A percentile compares a stretch with the other conserved stretches of the same genome.
phyloP scores from a whole-genome alignment of 352 stramenopile species.

The Pythium aristosporum region DNA sequence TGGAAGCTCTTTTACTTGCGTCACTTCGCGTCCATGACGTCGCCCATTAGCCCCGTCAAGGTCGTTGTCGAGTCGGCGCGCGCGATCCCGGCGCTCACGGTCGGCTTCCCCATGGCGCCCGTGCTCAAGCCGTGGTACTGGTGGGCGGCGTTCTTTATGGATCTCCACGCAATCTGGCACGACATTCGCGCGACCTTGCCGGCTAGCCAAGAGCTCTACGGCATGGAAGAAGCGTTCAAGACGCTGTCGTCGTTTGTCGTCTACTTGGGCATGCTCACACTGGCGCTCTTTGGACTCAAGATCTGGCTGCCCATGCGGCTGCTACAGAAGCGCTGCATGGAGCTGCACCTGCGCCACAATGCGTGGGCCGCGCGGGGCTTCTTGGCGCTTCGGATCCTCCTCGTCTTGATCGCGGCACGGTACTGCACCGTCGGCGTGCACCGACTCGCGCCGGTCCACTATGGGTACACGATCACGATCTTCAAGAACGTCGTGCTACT shows the following conservation, averaged over 20 bases:
- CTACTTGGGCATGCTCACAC: constrained; percentile 59
- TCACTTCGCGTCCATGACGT: constrained; percentile 87
- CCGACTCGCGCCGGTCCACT: constrained; percentile 66
- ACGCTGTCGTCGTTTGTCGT: constrained; percentile 59
- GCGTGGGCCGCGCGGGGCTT: constrained; percentile 48
- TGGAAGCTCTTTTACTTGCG: constrained; percentile 86
- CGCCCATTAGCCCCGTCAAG: constrained; percentile 78
- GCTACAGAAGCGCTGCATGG: constrained; percentile 60
- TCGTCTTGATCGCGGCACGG: constrained; percentile 57
- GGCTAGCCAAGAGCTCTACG: constrained; percentile 65
- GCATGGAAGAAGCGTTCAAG: constrained; percentile 62
- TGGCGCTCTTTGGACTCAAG: constrained; percentile 58
- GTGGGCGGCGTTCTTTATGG: constrained; percentile 81
- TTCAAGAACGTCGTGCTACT: constrained; percentile 81
- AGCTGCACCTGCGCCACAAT: constrained; percentile 55
- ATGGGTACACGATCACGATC: constrained; percentile 74
- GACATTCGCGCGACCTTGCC: constrained; percentile 79
- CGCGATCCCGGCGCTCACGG: constrained; percentile 71
- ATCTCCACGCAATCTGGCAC: constrained; percentile 83
- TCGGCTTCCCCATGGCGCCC: constrained; percentile 86
- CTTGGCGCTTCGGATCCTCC: constrained; percentile 51
- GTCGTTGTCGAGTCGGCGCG: constrained; percentile 83
- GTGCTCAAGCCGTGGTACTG: constrained; percentile 90
- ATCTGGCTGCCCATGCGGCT: constrained; percentile 57
- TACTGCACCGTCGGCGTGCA: constrained; percentile 65